Evolutionary conservation across 441 rosid species (phyloP), one percentile per base, ranked within the genome.

Genomic region (Francoa sonchifolia): DNA sequence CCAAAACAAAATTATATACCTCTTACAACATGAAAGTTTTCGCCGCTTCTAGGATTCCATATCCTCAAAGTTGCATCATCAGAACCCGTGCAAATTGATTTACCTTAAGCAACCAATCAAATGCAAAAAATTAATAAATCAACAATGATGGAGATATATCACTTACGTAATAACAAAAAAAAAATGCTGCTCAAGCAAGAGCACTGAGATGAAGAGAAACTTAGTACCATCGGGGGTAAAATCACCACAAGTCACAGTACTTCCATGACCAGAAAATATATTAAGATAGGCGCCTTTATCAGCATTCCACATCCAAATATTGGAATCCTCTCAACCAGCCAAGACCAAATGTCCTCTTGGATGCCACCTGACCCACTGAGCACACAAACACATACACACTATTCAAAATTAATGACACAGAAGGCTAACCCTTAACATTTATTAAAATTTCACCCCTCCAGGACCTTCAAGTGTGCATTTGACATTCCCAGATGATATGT

Each of bases 341-440:
- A 84, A 79, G 45, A 88, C 51, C 29, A 84, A 16, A 42, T 74
- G 81, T 49, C 95, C 95, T 58, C 75, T 71, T 8, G 94, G 95
- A 69, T 88, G 95, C 94, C 95, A 88, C 53, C 50, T 75, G 59
- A 89, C 72, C 97, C 97, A 89, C 95, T 88, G 62, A 49, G 30
- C 48, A 51, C 38, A 14, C 33, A 32, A 30, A 58, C 12, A n/a
- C n/a, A n/a, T n/a, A n/a, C n/a, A n/a, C n/a, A n/a, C n/a, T n/a
- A n/a, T n/a, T n/a, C n/a, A n/a, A 23, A 14, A 42, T 17, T 6
- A 37, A 27, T 31, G 34, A 31, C 13, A 11, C 6, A 31, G n/a
- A n/a, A n/a, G n/a, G n/a, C n/a, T n/a, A n/a, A n/a, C n/a, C n/a
- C n/a, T n/a, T n/a, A n/a, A n/a, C n/a, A n/a, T n/a, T n/a, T n/a